These are phyloP conservation scores for Pyrenopolyporus hunteri DNA, from an alignment of 495 filamentous ascomycete species.

Conservation along the genomic window DNA sequence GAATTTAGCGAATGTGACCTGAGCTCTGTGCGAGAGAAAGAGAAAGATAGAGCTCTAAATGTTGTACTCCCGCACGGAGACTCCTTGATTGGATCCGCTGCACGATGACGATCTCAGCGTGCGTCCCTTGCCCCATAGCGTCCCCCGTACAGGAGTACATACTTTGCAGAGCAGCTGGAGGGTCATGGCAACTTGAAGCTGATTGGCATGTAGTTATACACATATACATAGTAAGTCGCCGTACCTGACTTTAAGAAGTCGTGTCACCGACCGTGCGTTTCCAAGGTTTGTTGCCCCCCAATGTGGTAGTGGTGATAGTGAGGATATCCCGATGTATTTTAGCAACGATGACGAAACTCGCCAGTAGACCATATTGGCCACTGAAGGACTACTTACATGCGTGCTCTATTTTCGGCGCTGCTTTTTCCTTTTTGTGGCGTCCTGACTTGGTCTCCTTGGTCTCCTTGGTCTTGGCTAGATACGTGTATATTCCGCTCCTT, in stretches of 20 bases:
- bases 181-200: neutral
- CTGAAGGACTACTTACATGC: too few species aligned
- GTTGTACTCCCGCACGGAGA: conserved; percentile 21
- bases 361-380: too few species aligned
- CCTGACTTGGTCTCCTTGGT: too few species aligned
- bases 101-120: conserved; percentile 38
- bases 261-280: neutral
- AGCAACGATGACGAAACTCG: neutral
- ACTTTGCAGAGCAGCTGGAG: neutral
- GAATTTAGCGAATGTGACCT: conserved; percentile 30
- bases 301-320: too few species aligned
- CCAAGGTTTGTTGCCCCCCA: neutral
- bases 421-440: too few species aligned
- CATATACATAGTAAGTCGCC: neutral
- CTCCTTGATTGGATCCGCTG: conserved; percentile 35
- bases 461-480: neutral
- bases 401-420: too few species aligned
- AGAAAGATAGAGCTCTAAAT: too few species aligned
- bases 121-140: conserved; percentile 13
- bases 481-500: neutral
- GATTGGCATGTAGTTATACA: neutral
- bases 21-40: conserved; percentile 10
- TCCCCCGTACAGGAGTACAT: neutral
- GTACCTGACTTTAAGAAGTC: neutral
- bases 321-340: neutral